Base-by-base conservation (phyloP, 2,329 filamentous ascomycete species). In the Aspergillus latus region DNA sequence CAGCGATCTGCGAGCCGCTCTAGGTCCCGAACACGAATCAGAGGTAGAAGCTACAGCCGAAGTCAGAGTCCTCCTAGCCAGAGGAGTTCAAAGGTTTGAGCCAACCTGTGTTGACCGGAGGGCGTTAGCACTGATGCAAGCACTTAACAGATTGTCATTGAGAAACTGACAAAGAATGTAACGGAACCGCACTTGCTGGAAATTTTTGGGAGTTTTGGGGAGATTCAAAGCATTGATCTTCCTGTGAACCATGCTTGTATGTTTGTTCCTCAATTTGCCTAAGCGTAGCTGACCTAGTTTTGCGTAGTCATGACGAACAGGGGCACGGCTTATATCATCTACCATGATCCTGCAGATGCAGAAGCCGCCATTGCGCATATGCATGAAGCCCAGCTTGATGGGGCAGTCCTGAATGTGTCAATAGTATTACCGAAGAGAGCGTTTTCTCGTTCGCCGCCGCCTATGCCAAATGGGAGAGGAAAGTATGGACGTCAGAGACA, bases 351-450 rank as follows among this genome's bases (percentile, higher is more conserved):
- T 62, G 80, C 84, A 49, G 88, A 93, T 61, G 93, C 94, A 26
- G 91, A 97, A 74, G 81, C 86, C 11, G 94, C 94, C 29, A 95
- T 97, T 65, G 86, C 92, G 15, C 90, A 96, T 71, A 97, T 99
- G 94, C 94, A 99, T 74, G 94, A 99, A 76, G 91, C 90, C n/a
- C 90, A 96, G 69, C 78, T 96, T 29, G 92, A 97, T 72, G 92
- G 92, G 50, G 85, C 87, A 21, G 81, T 86, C 39, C 87, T 97
- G 68, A 88, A 88, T 67, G 92, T 97, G 48, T 94, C 90, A 44
- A 94, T 97, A 63, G 90, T 96, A 28, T 80, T 96, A 36, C 91
- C 91, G 0, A 85, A 89, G 49, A 86, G 89, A 66, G 90, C 91
- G 65, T 90, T 96, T 67, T 92, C 90, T 5, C 86, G 85, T 15